phyloP scores from a whole-genome alignment of 83 land plant species.

The Picea abies region DNA sequence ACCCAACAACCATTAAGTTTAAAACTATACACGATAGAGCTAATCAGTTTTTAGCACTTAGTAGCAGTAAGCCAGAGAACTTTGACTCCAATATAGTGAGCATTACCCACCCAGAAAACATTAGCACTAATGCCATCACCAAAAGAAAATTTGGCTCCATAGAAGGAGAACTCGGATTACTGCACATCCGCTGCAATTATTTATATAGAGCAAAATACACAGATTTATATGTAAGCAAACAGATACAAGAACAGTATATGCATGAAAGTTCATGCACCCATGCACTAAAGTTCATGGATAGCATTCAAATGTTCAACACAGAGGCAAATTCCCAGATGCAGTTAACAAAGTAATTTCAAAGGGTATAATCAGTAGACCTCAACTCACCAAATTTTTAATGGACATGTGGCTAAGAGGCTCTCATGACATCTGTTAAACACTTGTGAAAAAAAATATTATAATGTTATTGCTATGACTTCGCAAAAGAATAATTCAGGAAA shows the following conservation, averaged over 20 bases:
- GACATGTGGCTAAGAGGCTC: too few species aligned
- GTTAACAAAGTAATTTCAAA: too few species aligned
- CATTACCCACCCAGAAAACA: not conserved
- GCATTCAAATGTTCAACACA: too few species aligned
- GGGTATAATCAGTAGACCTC: too few species aligned
- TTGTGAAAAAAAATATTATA: too few species aligned
- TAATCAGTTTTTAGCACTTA: not conserved
- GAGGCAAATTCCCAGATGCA: too few species aligned
- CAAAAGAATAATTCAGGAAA: too few species aligned
- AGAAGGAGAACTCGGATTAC: not conserved
- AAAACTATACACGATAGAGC: not conserved
- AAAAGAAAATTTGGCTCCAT: not conserved
- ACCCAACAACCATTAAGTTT: not conserved
- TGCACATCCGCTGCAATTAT: not conserved
- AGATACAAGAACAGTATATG: not conserved
- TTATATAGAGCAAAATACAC: not conserved
- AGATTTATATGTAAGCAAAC: not conserved
- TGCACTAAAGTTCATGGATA: too few species aligned
- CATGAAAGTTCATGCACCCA: not conserved
- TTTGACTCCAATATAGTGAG: not conserved
- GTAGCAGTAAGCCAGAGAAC: not conserved
- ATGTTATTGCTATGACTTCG: too few species aligned
- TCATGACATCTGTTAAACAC: too few species aligned
- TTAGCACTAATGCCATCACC: not conserved
- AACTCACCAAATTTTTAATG: too few species aligned